Evolutionary conservation across 768 basidiomycete species (phyloP).

Genomic region (Infundibulicybe gibba): DNA sequence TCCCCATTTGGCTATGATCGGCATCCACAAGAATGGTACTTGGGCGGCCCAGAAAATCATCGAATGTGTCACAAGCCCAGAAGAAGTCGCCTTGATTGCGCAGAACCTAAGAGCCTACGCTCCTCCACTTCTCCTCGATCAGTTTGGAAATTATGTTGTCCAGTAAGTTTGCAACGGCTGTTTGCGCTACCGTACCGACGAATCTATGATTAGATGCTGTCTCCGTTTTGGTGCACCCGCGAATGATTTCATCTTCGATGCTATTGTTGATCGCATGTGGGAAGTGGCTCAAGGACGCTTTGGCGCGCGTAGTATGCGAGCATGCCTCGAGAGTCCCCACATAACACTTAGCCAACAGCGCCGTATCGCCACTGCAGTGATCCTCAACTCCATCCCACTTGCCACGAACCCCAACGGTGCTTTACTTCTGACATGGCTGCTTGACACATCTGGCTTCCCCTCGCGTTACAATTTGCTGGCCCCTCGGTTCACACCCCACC

Average conservation of each 20-base stretch:
- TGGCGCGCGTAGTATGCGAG: conserved; percentile 96
- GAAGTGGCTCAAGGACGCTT: conserved; percentile 97
- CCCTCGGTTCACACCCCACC: conserved; percentile 93
- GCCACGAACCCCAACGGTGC: conserved; percentile 99
- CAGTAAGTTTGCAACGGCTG: conserved; percentile 54
- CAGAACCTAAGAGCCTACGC: conserved; percentile 88
- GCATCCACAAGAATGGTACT: conserved; percentile 99
- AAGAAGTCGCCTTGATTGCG: conserved; percentile 82
- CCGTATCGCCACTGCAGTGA: conserved; percentile 90
- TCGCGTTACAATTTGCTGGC: conserved; percentile 94
- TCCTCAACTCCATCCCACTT: conserved; percentile 95
- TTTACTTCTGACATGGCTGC: conserved; percentile 91
- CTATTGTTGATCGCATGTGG: conserved; percentile 97
- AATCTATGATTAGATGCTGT: conserved; percentile 59
- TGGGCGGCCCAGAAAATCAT: conserved; percentile 99
- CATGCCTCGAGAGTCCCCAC: conserved; percentile 89
- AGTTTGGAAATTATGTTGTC: conserved; percentile 91
- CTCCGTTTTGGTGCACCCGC: conserved; percentile 86
- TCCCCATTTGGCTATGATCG: conserved; percentile 95
- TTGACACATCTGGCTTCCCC: conserved; percentile 92
- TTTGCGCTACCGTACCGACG: not conserved
- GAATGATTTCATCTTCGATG: conserved; percentile 96
- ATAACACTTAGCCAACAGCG: conserved; percentile 90
- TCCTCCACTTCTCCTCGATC: conserved; percentile 91
- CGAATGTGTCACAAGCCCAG: conserved; percentile 84